Percentiles rank a stretch among this genome's conserved stretches.
Conservation (phyloP, 2,329 filamentous ascomycete species). For the Scolecobasidium constrictum region DNA sequence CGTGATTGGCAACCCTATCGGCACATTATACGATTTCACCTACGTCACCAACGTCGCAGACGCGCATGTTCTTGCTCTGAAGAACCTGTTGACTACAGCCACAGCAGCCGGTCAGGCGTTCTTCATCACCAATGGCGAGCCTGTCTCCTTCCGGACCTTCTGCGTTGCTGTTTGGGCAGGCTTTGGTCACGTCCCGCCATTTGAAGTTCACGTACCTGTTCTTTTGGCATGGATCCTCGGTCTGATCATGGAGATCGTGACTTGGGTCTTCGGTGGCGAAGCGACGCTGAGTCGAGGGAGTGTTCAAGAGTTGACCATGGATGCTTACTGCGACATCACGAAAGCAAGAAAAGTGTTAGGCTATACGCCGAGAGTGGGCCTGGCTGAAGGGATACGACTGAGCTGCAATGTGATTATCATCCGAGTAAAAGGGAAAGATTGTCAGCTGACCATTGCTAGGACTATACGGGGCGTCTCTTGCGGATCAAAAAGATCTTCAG, state of each 20-base stretch:
- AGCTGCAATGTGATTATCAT: constrained; percentile 7
- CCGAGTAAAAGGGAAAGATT: too few relatives aligned
- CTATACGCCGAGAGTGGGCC: constrained; percentile 38
- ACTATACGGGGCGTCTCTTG: too few relatives aligned
- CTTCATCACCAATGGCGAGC: constrained; percentile 81
- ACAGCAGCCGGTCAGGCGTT: constrained; percentile 66
- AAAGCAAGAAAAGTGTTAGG: constrained; percentile 42
- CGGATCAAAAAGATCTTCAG: too few relatives aligned
- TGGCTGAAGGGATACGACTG: constrained; percentile 38
- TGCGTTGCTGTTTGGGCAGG: constrained; percentile 64
- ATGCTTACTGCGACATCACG: constrained; percentile 41
- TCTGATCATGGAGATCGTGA: constrained; percentile 30
- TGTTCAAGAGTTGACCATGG: constrained; percentile 42
- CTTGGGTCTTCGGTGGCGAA: constrained; percentile 27
- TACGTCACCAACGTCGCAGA: constrained; percentile 62
- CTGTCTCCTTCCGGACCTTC: constrained; percentile 87
- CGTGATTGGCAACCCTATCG: constrained; percentile 64
- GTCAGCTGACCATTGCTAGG: too few relatives aligned
- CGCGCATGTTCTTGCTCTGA: constrained; percentile 72
- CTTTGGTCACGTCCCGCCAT: constrained; percentile 43
- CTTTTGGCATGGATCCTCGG: constrained; percentile 34
- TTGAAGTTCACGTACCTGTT: constrained; percentile 37
- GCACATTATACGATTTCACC: constrained; percentile 61
- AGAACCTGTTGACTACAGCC: constrained; percentile 54
- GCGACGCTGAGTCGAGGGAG: constrained; percentile 41